Conservation (phyloP, 2,329 filamentous ascomycete genomes). For the Venturia asperata region DNA sequence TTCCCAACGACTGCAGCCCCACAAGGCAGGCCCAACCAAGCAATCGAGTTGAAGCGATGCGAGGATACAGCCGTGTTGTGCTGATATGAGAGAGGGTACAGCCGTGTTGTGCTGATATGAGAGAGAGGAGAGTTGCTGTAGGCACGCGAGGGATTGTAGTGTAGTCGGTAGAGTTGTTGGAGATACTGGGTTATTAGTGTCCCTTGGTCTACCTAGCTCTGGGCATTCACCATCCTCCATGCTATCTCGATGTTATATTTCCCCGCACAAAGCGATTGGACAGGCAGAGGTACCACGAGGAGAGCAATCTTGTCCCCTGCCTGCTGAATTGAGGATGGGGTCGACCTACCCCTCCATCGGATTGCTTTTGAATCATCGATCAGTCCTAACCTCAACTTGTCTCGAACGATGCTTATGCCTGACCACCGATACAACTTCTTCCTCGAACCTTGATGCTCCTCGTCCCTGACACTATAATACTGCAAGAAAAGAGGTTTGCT, state of each 20-base stretch:
- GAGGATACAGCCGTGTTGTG: background rate
- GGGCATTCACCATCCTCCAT: background rate
- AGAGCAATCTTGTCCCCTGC: background rate
- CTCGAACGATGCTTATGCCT: background rate
- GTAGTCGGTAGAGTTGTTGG: background rate
- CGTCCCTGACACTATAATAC: background rate
- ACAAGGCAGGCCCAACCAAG: background rate
- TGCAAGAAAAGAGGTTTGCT: background rate
- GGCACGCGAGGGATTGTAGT: background rate
- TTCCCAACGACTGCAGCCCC: constrained; percentile 6
- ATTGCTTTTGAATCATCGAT: too few relatives aligned
- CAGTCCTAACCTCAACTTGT: background rate
- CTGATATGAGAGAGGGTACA: background rate
- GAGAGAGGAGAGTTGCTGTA: background rate
- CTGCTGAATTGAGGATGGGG: background rate
- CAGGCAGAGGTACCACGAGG: background rate
- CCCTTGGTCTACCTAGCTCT: too few relatives aligned
- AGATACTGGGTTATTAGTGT: background rate
- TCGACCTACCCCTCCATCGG: constrained; percentile 4
- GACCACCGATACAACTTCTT: background rate
- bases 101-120: background rate
- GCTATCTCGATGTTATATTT: background rate
- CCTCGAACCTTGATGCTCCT: background rate
- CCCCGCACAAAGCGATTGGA: constrained; percentile 8
- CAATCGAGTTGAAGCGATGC: background rate